phyloP scores from a whole-genome alignment of 202 grass and related monocot species.

The Sporobolus alterniflorus region DNA sequence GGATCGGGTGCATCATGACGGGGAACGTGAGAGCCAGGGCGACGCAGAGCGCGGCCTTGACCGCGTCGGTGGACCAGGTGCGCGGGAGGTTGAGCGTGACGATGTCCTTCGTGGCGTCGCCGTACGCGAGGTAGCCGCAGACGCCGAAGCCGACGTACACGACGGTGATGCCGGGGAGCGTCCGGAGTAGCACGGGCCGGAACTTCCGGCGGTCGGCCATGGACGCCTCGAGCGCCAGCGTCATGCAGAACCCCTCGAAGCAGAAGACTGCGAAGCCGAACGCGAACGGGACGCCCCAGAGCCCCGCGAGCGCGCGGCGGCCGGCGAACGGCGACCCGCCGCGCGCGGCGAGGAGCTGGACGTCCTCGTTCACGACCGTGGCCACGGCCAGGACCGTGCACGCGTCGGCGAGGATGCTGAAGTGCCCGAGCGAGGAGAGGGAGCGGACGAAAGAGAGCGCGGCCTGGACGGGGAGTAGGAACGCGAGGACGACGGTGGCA shows the following conservation, averaged over 20 bases:
- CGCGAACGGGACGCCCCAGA: slow-evolving; percentile 76
- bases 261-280: slow-evolving; percentile 85
- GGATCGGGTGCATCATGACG: slow-evolving; percentile 93
- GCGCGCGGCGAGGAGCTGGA: slow-evolving; percentile 45
- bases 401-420: slow-evolving; percentile 77
- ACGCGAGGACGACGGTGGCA: slow-evolving; percentile 53
- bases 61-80: slow-evolving; percentile 61
- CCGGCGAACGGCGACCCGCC: slow-evolving; percentile 1
- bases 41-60: slow-evolving; percentile 80
- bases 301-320: slow-evolving; percentile 45
- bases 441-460: slow-evolving; percentile 74
- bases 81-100: slow-evolving; percentile 80
- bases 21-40: slow-evolving; percentile 87
- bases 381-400: slow-evolving; percentile 82
- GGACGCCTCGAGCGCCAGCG: slow-evolving; percentile 80
- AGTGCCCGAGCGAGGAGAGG: slow-evolving; percentile 67
- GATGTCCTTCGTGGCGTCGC: slow-evolving; percentile 83
- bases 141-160: slow-evolving; percentile 74
- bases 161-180: slow-evolving; percentile 61
- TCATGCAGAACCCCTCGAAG: slow-evolving; percentile 94
- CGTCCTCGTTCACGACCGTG: slow-evolving; percentile 77
- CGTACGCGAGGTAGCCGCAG: slow-evolving; percentile 88
- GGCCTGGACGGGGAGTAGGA: slow-evolving; percentile 66
- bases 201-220: slow-evolving; percentile 71
- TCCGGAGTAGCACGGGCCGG: slow-evolving; percentile 58